Conservation (phyloP, 129 eudicot species). For the Gnaphalium uliginosum region DNA sequence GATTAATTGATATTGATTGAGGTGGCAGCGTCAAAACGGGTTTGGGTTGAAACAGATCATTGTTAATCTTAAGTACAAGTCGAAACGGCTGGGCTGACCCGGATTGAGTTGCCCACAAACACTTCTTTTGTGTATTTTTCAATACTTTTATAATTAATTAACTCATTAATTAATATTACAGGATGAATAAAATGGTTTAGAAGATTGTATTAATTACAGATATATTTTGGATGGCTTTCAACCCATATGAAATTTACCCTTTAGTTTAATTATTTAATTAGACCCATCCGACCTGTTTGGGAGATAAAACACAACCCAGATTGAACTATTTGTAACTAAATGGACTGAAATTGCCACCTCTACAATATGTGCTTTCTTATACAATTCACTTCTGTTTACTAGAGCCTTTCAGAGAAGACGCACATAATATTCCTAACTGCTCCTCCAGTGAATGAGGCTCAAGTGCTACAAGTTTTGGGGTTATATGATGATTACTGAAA, state of each 20-base stretch:
- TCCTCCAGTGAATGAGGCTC: constrained; percentile 69
- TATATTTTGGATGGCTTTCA: too few relatives aligned
- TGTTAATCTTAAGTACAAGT: background rate
- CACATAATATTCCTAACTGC: constrained; percentile 56
- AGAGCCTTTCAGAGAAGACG: constrained; percentile 70
- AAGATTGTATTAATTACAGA: too few relatives aligned
- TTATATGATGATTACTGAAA: constrained; percentile 21
- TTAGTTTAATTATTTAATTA: too few relatives aligned
- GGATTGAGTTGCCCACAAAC: background rate
- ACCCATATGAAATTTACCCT: too few relatives aligned
- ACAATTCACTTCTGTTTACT: constrained; percentile 7
- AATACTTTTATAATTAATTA: background rate
- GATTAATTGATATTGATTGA: background rate
- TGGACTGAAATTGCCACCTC: background rate
- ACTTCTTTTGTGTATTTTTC: too few relatives aligned
- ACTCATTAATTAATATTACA: background rate
- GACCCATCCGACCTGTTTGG: too few relatives aligned
- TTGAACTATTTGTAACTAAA: background rate
- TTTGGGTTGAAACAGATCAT: background rate
- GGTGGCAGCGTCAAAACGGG: background rate
- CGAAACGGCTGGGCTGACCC: background rate
- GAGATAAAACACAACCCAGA: too few relatives aligned
- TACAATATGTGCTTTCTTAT: background rate
- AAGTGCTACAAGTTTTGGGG: constrained; percentile 39
- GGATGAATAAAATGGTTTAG: background rate